These are phyloP conservation scores for Echria macrotheca DNA, from an alignment of 495 filamentous ascomycete species.

Conservation along the genomic window DNA sequence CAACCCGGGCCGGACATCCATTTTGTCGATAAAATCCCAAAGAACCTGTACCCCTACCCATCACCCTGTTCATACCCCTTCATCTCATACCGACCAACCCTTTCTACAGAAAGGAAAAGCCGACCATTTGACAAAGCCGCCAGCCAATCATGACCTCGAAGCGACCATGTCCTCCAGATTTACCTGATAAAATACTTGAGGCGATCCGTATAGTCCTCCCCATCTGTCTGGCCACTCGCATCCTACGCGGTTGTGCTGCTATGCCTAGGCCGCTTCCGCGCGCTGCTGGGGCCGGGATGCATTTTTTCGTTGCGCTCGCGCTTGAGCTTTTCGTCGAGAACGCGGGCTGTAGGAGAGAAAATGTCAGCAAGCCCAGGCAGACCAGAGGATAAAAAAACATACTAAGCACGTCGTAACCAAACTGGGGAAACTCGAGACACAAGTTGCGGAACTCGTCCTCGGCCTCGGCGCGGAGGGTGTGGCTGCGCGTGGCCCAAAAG, in stretches of 20 bases:
- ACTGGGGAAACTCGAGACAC: conserved; percentile 85
- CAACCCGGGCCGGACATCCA: no score
- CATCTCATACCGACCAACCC: no score
- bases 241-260: conserved; percentile 34
- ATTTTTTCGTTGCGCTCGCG: conserved; percentile 49
- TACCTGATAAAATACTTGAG: no score
- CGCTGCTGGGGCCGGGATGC: conserved; percentile 41
- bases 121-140: no score
- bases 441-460: conserved; percentile 74
- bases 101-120: no score
- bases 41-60: no score
- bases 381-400: conserved; percentile 20
- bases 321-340: conserved; percentile 57
- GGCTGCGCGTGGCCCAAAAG: conserved; percentile 80
- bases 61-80: no score
- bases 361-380: neutral
- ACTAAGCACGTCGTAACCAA: conserved; percentile 85
- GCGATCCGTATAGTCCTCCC: no score
- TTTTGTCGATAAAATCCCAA: no score
- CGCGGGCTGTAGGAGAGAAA: conserved; percentile 38
- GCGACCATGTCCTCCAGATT: no score
- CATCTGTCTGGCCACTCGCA: no score
- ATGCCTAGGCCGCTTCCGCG: conserved; percentile 46
- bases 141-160: no score
- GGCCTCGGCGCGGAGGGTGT: conserved; percentile 75